A percentile compares a stretch with the other conserved stretches of the same genome.
These are phyloP conservation scores for Ceratonia siliqua DNA, from an alignment of 306 rosid genomes.

Conservation along the genomic window DNA sequence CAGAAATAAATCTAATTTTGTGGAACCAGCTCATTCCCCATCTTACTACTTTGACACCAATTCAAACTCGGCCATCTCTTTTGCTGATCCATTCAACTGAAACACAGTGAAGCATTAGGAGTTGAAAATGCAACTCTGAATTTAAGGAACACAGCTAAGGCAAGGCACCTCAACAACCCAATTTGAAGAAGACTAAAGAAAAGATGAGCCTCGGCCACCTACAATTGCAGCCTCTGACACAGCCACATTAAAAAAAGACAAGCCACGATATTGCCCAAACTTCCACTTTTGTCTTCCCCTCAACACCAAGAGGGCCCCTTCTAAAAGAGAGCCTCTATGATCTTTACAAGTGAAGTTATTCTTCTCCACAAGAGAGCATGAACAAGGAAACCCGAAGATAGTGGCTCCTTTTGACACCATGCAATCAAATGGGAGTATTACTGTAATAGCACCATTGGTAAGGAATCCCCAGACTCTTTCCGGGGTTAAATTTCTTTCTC, in stretches of 20 bases:
- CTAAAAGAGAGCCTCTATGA: conserved; percentile 2
- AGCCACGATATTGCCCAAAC: conserved; percentile 6
- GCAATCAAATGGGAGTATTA: background rate
- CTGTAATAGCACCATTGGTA: background rate
- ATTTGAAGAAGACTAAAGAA: background rate
- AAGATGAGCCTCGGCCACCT: conserved; percentile 8
- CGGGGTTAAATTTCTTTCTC: conserved; percentile 7
- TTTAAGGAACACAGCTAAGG: conserved; percentile 25
- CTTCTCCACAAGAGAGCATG: conserved; percentile 24
- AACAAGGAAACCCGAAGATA: conserved; percentile 27
- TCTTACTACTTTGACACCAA: background rate
- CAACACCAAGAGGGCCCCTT: background rate
- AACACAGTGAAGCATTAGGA: background rate
- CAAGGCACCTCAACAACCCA: conserved; percentile 27
- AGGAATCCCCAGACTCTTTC: conserved; percentile 16
- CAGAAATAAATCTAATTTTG: background rate
- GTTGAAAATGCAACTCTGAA: background rate
- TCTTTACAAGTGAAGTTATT: conserved; percentile 30
- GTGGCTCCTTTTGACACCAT: conserved; percentile 23
- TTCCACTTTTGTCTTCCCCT: background rate
- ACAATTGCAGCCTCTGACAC: background rate
- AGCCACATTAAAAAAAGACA: conserved; percentile 16
- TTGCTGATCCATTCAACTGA: background rate
- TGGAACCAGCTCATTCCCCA: conserved; percentile 10
- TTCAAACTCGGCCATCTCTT: conserved; percentile 1